Evolutionary conservation across 2,329 filamentous ascomycete genomes (phyloP), one percentile per base, ranked within the genome.

Genomic region (Epicoccum sorghinum): DNA sequence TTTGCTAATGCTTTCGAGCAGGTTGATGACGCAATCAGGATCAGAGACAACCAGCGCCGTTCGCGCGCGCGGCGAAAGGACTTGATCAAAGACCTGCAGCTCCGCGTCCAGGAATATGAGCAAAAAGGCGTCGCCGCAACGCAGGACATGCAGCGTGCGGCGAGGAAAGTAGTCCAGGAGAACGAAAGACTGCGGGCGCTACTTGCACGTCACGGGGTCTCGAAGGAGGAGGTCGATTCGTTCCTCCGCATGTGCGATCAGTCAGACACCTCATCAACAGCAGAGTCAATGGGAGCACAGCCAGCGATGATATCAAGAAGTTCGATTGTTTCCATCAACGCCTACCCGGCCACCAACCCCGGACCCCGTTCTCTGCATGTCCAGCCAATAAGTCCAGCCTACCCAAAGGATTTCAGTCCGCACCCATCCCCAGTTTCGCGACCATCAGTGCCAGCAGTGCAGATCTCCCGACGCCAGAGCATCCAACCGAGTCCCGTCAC

Each of bases 31-130:
- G 48, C 64, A 4, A 55, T 55, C 10, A 86, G 88, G 57, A 86
- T 91, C 60, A 83, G 89, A 57, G 87, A 91, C 62, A 92, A 91
- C 67, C 89, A 91, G 70, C 81, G 89, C 45, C 85, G 88, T 57
- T 90, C 86, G 10, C 85, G 89, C 35, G 86, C 86, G 27, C 82
- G 88, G 27, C 82, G 86, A 60, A 89, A 87, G 75, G 87, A 90
- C 67, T 89, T 91, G 66, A 75, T 90, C 44, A 77, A 85, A 57
- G 84, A 87, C 44, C 80, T 91, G 24, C 88, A 91, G 72, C 76
- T 80, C 49, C 83, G 84, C 50, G 76, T 88, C 55, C 82, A 84
- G 32, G 73, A 79, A 40, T 89, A 83, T 68, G 86, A 91, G 71
- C 76, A 80, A 22, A 76, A 82, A 30, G 88, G 89, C 9, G 79